Evolutionary conservation across 1,284 basidiomycete species (phyloP), one percentile per base, ranked within the genome.

Genomic region (Sporisorium sorghi): DNA sequence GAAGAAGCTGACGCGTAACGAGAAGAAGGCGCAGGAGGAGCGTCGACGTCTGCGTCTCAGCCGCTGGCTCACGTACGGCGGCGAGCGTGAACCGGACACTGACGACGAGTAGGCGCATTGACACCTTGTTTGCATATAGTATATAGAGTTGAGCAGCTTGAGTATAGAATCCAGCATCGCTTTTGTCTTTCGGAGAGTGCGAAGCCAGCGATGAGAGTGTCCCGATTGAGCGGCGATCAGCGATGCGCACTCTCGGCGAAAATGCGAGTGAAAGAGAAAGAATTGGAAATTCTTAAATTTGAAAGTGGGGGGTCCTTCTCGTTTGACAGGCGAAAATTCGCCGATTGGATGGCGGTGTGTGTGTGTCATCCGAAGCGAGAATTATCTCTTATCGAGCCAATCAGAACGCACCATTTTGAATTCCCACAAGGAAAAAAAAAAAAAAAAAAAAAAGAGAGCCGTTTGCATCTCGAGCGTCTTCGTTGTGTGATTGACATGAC

Each of bases 1-100:
- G 79, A 84, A 83, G 79, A 84, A 84, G 80, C 58, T 82, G 48
- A 83, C 80, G 2, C 66, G 83, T 33, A 83, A 83, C 64, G 83
- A 84, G 59, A 81, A 80, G 67, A 83, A 83, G 73, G 79, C 78
- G 30, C 83, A 84, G 60, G 83, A 82, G 53, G 83, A 83, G 57
- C 68, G 83, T 40, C 61, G 83, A 46, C 73, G 81, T 46, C 49
- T 82, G 62, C 67, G 83, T 43, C 54, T 83, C 43, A 78, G 64
- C 69, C 68, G 73, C 50, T 84, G 80, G 80, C 73, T 84, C 49
- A 69, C 65, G 32, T 80, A 81, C 63, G 82, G 82, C 39, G 81
- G 81, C 51, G 81, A 82, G 50, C 73, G 79, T 46, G 78, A 80
- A 48, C 78, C 79, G 32, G 80, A 84, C 50, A 82, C 83, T 12